Percentiles rank a stretch among this genome's conserved stretches.
Conservation (phyloP, 2,329 filamentous ascomycete genomes). For the Atkinsonella hypoxylon region DNA sequence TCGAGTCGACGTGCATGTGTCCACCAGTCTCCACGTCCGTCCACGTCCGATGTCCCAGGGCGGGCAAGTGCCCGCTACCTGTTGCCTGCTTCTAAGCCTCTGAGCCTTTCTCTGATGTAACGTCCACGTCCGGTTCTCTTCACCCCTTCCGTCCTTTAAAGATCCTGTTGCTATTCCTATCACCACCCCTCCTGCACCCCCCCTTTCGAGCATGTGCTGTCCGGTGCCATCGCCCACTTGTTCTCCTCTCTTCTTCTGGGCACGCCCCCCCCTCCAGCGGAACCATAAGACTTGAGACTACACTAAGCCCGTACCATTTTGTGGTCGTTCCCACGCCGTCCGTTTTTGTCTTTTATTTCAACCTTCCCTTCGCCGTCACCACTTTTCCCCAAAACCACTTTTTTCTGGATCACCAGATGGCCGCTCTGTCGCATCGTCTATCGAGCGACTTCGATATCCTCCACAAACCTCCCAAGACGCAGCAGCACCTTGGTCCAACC, state of each 20-base stretch:
- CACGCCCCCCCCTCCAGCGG: not conserved
- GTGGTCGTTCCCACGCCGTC: constrained; percentile 11
- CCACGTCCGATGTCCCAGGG: not conserved
- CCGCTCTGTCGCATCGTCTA: constrained; percentile 27
- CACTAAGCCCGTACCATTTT: constrained; percentile 9
- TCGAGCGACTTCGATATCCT: constrained; percentile 16
- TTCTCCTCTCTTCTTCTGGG: not conserved
- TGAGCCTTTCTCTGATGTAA: not conserved
- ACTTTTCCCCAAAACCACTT: constrained; percentile 15
- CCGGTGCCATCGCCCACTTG: constrained; percentile 4
- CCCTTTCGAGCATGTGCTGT: not conserved
- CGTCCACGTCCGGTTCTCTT: not conserved
- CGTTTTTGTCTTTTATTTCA: constrained; percentile 19
- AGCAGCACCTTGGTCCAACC: constrained; percentile 1
- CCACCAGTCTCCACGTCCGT: not conserved
- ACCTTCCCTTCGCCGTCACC: constrained; percentile 21
- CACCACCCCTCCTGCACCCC: not conserved
- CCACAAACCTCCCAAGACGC: constrained; percentile 2
- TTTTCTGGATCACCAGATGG: constrained; percentile 31
- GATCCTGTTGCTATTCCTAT: not conserved
- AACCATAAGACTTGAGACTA: constrained; percentile 4
- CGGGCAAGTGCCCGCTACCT: not conserved
- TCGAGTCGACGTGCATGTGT: not conserved
- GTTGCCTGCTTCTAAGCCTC: not conserved
- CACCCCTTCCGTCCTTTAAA: not conserved